These are phyloP conservation scores for Tetragonia tetragonoides DNA, from an alignment of 148 eudicot species.

Conservation along the genomic window DNA sequence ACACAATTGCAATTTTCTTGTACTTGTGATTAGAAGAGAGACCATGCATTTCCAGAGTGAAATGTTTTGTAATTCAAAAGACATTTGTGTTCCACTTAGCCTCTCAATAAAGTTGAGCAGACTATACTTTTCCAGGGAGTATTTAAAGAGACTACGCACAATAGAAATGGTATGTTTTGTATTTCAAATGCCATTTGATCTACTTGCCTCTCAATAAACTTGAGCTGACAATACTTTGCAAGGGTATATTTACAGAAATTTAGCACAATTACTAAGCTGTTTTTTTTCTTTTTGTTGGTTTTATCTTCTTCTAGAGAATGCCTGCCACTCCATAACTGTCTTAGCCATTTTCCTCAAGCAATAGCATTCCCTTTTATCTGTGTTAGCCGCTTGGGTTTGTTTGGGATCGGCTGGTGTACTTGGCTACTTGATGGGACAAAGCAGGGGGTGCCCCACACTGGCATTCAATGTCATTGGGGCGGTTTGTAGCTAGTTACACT, in stretches of 20 bases:
- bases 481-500: too few relatives aligned
- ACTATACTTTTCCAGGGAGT: background rate
- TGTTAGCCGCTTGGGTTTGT: background rate
- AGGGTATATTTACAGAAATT: background rate
- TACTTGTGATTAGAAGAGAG: background rate
- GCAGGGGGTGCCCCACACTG: too few relatives aligned
- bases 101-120: background rate
- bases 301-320: background rate
- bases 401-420: too few relatives aligned
- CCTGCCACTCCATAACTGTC: background rate
- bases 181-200: background rate
- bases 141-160: background rate
- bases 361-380: background rate
- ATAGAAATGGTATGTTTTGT: background rate
- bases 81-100: background rate
- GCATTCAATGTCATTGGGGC: too few relatives aligned
- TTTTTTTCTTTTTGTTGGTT: background rate
- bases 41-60: background rate
- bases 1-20: background rate
- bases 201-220: background rate
- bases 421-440: too few relatives aligned
- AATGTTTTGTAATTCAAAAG: background rate
- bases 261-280: background rate
- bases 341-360: background rate
- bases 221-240: background rate